Evolutionary conservation across 768 basidiomycete genomes (phyloP).

Genomic region (Artomyces pyxidatus): DNA sequence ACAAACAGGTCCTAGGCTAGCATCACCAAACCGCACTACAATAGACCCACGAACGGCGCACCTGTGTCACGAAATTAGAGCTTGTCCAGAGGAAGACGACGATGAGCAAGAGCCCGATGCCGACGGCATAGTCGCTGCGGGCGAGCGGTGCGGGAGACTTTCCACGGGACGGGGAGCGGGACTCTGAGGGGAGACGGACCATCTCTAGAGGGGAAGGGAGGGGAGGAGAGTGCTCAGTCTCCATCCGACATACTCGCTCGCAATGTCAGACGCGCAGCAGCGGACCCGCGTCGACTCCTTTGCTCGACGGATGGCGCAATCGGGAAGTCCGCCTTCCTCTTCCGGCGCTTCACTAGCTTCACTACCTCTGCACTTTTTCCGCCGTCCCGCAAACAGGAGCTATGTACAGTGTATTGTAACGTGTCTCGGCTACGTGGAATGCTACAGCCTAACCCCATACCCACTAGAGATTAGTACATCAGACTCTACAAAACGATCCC

Average conservation of each 20-base stretch:
- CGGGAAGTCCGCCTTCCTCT: not conserved
- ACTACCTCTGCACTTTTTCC: not conserved
- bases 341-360: not conserved
- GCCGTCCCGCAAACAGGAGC: not conserved
- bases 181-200: constrained; percentile 6
- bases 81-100: constrained; percentile 87
- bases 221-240: not conserved
- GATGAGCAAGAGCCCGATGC: constrained; percentile 59
- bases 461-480: too few relatives aligned
- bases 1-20: constrained; percentile 35
- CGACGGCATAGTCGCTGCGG: constrained; percentile 39
- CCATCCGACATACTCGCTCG: not conserved
- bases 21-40: not conserved
- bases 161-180: not conserved
- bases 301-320: not conserved
- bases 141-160: not conserved
- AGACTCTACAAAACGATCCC: too few relatives aligned
- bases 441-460: too few relatives aligned
- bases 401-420: not conserved
- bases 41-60: constrained; percentile 16
- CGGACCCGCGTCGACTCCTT: not conserved
- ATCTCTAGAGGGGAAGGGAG: constrained; percentile 10
- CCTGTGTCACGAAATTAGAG: constrained; percentile 85
- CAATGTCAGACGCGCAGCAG: not conserved
- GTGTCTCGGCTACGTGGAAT: too few relatives aligned